Conservation (phyloP, 345 rosid species). For the Viola odorata region DNA sequence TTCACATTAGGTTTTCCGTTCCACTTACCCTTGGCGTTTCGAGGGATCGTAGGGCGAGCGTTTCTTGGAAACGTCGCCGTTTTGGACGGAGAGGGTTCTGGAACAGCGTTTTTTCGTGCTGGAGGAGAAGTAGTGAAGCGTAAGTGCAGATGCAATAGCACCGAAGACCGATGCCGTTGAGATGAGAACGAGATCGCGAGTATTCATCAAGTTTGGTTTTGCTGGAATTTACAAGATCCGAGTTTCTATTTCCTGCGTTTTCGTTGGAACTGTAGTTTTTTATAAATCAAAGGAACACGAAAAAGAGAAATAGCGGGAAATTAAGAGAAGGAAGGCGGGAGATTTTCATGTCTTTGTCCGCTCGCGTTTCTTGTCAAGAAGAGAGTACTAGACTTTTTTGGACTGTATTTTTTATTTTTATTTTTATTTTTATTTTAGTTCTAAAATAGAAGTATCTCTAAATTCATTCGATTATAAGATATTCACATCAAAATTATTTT, state of each 20-base stretch:
- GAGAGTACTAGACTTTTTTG: too few relatives aligned
- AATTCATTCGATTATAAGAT: too few relatives aligned
- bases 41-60: constrained; percentile 49
- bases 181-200: constrained; percentile 53
- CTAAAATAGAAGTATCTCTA: too few relatives aligned
- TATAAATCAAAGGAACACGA: background rate
- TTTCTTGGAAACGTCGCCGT: constrained; percentile 33
- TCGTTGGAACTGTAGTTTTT: background rate
- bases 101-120: constrained; percentile 26
- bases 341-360: background rate
- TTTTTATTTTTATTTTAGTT: too few relatives aligned
- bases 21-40: constrained; percentile 68
- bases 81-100: constrained; percentile 19
- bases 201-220: constrained; percentile 36
- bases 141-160: constrained; percentile 58
- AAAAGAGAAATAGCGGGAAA: constrained; percentile 8
- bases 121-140: constrained; percentile 37
- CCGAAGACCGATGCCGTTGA: constrained; percentile 62
- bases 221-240: background rate
- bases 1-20: background rate
- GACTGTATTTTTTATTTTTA: too few relatives aligned
- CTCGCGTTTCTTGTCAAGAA: background rate
- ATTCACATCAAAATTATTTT: too few relatives aligned
- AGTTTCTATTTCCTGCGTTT: background rate
- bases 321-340: background rate